Evolutionary conservation across 176 grass and related monocot genomes (phyloP), one percentile per base, ranked within the genome.

Genomic region (Hyparrhenia diplandra): DNA sequence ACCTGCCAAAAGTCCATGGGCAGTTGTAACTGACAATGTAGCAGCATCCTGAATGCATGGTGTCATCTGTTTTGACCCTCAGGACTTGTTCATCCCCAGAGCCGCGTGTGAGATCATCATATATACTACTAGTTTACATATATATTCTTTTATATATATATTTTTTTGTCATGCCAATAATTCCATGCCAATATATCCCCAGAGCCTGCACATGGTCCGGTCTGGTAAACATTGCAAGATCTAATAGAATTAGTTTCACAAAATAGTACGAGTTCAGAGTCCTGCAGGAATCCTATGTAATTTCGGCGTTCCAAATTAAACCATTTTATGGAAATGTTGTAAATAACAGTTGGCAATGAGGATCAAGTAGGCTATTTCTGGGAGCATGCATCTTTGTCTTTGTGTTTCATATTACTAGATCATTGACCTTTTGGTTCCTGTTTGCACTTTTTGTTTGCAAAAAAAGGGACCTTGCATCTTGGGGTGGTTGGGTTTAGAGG

Each of bases 1-100:
- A 92, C 90, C 89, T 86, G 69, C 74, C 80, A 86, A 86, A 90
- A 90, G 90, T 95, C 87, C 75, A 86, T 78, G 93, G 81, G 90
- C 85, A 95, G 93, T 92, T 92, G 60, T 61, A 89, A 89, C 87
- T 89, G 82, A 92, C 74, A 85, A 64, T 92, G 79, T 46, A 71
- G 71, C 73, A 69, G 74, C 12, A 91, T 83, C 47, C 84, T 47
- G 41, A 16, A 71, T 68, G 42, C 69, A 81, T 92, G 67, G 51
- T 80, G 81, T 94, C 89, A 88, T 84, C 67, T 40, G 55, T 85
- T 81, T 92, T 92, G 87, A 94, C 89, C 74, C 67, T 74, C 30
- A 73, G 71, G 59, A 83, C 35, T 42, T 60, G 35, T 78, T 77
- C 67, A 68, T 49, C 25, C 32, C 21, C 18, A 20, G 13, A 67